A percentile compares a stretch with the other conserved stretches of the same genome.
phyloP scores from a whole-genome alignment of 768 basidiomycete species.

The Holtermannia corniformis region DNA sequence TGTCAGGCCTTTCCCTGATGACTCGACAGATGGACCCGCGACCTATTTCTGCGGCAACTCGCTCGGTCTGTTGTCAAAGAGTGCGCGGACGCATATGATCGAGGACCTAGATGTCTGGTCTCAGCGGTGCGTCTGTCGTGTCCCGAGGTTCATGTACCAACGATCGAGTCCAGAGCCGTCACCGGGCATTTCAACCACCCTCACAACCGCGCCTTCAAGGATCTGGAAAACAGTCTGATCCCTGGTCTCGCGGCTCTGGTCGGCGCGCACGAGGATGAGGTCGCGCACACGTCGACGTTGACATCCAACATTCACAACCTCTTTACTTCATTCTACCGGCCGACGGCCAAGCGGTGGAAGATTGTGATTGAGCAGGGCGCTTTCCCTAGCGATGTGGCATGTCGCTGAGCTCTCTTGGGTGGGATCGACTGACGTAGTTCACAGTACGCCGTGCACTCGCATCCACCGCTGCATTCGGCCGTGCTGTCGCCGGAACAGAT shows the following conservation, averaged over 20 bases:
- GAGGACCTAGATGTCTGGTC: conserved; percentile 83
- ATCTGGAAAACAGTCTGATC: conserved; percentile 61
- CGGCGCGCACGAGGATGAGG: conserved; percentile 74
- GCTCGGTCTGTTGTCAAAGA: conserved; percentile 69
- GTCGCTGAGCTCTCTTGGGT: conserved; percentile 22
- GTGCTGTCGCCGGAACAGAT: conserved; percentile 45
- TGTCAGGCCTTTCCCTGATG: too few species aligned
- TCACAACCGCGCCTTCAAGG: conserved; percentile 70
- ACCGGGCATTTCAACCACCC: conserved; percentile 86
- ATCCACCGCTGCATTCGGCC: conserved; percentile 67
- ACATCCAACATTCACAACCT: conserved; percentile 93
- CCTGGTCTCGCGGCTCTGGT: conserved; percentile 70
- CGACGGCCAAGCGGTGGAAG: conserved; percentile 73
- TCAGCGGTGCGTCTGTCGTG: conserved; percentile 45
- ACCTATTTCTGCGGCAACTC: conserved; percentile 96
- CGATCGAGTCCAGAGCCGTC: conserved; percentile 53
- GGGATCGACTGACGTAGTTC: not conserved
- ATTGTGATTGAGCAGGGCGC: conserved; percentile 89
- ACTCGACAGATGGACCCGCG: conserved; percentile 22
- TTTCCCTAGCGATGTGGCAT: conserved; percentile 92
- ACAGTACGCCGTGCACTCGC: conserved; percentile 95
- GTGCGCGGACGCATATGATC: conserved; percentile 60
- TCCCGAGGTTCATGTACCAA: not conserved
- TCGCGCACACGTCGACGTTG: conserved; percentile 89
- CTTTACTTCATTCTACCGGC: conserved; percentile 89